Evolutionary conservation across 2,329 filamentous ascomycete genomes (phyloP).

Genomic region (Pezicula carpinea): DNA sequence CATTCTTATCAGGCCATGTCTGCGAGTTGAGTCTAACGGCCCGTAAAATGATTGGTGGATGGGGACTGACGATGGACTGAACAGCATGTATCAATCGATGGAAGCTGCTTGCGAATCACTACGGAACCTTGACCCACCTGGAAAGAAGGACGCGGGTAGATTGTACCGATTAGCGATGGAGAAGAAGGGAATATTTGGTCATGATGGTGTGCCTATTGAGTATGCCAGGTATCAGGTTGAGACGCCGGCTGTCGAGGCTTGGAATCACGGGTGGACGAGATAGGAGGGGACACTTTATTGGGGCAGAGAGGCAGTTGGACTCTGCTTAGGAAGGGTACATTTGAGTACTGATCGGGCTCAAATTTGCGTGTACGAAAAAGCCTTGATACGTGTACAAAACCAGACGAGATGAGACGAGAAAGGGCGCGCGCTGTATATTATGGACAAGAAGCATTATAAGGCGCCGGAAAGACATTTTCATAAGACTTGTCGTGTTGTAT

Average conservation of each 20-base stretch:
- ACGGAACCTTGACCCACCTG: slow-evolving; percentile 53
- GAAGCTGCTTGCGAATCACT: slow-evolving; percentile 80
- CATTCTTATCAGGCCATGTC: no score
- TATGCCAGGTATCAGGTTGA: slow-evolving; percentile 84
- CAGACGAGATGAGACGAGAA: not conserved
- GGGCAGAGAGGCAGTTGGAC: not conserved
- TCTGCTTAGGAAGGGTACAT: not conserved
- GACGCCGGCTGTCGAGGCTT: slow-evolving; percentile 71
- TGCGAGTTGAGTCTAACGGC: no score
- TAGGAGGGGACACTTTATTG: slow-evolving; percentile 9
- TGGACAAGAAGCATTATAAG: not conserved
- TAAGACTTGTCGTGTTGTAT: no score
- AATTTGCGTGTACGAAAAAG: no score
- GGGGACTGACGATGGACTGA: not conserved
- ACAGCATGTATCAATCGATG: slow-evolving; percentile 72
- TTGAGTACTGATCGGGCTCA: no score
- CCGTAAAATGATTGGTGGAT: no score
- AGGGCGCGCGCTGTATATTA: not conserved
- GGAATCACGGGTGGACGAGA: slow-evolving; percentile 91
- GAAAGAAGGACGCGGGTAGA: slow-evolving; percentile 57
- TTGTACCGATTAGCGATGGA: slow-evolving; percentile 85
- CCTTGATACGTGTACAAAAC: not conserved
- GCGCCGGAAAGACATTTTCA: no score
- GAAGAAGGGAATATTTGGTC: slow-evolving; percentile 78
- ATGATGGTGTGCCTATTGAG: slow-evolving; percentile 79